Percentiles rank a stretch among this genome's conserved stretches.
Conservation (phyloP, 2,329 filamentous ascomycete genomes). For the Penicillium sp. region DNA sequence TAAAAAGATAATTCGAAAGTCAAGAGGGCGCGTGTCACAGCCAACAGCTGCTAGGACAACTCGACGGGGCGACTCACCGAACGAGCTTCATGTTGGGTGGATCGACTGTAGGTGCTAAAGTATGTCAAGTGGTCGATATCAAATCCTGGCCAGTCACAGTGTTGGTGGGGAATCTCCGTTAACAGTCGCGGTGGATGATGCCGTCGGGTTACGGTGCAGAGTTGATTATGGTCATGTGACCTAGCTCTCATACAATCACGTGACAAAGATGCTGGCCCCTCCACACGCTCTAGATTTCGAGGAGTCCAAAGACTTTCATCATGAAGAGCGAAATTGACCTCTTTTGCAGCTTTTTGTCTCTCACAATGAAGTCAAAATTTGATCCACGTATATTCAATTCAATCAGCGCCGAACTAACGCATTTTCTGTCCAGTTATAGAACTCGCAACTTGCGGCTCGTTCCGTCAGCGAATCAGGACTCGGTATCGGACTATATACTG, state of each 20-base stretch:
- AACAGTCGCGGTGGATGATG: conserved; percentile 23
- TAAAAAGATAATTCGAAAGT: conserved; percentile 18
- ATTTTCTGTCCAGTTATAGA: not conserved
- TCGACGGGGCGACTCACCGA: conserved; percentile 64
- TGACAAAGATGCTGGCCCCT: not conserved
- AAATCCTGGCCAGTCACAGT: conserved; percentile 12
- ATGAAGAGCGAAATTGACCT: not conserved
- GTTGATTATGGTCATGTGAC: conserved; percentile 23
- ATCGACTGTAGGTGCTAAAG: conserved; percentile 2
- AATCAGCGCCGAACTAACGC: not conserved
- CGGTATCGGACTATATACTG: not conserved
- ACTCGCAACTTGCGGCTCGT: not conserved
- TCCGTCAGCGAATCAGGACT: not conserved
- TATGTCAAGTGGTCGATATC: not conserved
- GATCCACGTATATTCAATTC: not conserved
- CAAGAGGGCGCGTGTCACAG: conserved; percentile 18
- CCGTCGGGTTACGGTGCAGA: conserved; percentile 28
- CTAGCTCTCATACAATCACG: conserved; percentile 2
- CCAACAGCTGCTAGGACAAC: conserved; percentile 4
- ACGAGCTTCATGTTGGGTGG: conserved; percentile 87
- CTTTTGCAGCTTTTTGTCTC: not conserved
- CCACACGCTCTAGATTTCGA: not conserved
- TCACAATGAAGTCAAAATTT: not conserved
- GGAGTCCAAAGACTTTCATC: not conserved
- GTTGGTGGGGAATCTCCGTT: conserved; percentile 20